These are phyloP conservation scores for Teunomyces kruisii DNA, from an alignment of 805 yeast species.

Conservation along the genomic window DNA sequence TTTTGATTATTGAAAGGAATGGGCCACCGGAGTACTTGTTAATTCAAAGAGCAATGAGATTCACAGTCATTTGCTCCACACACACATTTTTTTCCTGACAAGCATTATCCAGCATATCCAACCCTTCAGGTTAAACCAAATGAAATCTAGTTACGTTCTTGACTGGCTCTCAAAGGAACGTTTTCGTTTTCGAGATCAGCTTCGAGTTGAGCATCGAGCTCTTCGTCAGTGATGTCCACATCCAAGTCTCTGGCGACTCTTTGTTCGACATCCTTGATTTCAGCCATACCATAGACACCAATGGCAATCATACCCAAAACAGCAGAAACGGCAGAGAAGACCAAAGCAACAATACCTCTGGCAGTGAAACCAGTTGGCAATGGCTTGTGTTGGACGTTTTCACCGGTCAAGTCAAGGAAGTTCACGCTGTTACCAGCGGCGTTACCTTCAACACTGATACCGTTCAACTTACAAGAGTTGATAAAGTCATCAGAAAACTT, in stretches of 20 bases:
- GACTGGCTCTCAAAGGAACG: conserved; percentile 9
- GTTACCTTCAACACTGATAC: conserved; percentile 64
- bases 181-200: conserved; percentile 14
- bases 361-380: conserved; percentile 93
- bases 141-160: neutral
- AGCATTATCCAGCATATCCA: neutral
- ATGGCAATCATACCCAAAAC: conserved; percentile 76
- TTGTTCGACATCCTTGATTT: conserved; percentile 66
- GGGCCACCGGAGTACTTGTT: too few relatives aligned
- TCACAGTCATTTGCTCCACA: conserved; percentile 11
- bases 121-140: neutral
- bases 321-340: conserved; percentile 86
- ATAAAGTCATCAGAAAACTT: conserved; percentile 60
- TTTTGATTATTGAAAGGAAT: too few relatives aligned
- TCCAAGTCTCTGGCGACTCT: conserved; percentile 58
- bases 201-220: conserved; percentile 5
- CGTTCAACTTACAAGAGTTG: conserved; percentile 57
- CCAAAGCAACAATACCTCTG: conserved; percentile 91
- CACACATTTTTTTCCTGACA: conserved; percentile 17
- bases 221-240: conserved; percentile 42
- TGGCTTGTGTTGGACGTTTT: conserved; percentile 62
- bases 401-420: conserved; percentile 68
- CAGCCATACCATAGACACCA: conserved; percentile 82
- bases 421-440: conserved; percentile 81
- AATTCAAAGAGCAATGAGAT: conserved; percentile 7